Conservation (phyloP, 2,329 filamentous ascomycete species). For the Paraconiothyrium sp. region DNA sequence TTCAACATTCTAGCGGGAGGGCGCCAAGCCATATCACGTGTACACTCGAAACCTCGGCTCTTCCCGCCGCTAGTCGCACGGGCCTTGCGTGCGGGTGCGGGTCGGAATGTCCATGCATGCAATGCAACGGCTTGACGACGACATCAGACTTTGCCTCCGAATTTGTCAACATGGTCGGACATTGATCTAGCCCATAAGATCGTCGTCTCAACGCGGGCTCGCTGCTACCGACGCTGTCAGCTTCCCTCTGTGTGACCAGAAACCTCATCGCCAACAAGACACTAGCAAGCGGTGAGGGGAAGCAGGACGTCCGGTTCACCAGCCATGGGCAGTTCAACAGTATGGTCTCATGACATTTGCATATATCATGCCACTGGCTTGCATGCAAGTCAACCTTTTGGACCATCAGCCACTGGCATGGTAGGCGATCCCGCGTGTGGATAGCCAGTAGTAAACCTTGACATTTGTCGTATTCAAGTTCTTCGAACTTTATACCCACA, state of each 20-base stretch:
- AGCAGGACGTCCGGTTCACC: background rate
- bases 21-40: constrained; percentile 8
- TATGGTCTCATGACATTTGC: background rate
- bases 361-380: background rate
- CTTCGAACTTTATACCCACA: background rate
- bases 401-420: background rate
- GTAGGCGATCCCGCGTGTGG: background rate
- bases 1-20: background rate
- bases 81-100: background rate
- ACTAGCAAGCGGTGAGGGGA: constrained; percentile 11
- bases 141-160: constrained; percentile 2
- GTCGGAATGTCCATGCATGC: background rate
- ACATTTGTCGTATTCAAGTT: background rate
- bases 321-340: constrained; percentile 4
- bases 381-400: constrained; percentile 1
- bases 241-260: background rate
- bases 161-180: background rate
- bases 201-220: background rate
- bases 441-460: background rate
- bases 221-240: background rate
- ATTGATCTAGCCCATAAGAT: background rate
- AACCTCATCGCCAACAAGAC: background rate
- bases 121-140: background rate
- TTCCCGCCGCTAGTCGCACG: constrained; percentile 8
- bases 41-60: background rate